Percentiles rank a stretch among this genome's conserved stretches.
phyloP scores from a whole-genome alignment of 176 grass and related monocot species.

The Carex myosuroides region DNA sequence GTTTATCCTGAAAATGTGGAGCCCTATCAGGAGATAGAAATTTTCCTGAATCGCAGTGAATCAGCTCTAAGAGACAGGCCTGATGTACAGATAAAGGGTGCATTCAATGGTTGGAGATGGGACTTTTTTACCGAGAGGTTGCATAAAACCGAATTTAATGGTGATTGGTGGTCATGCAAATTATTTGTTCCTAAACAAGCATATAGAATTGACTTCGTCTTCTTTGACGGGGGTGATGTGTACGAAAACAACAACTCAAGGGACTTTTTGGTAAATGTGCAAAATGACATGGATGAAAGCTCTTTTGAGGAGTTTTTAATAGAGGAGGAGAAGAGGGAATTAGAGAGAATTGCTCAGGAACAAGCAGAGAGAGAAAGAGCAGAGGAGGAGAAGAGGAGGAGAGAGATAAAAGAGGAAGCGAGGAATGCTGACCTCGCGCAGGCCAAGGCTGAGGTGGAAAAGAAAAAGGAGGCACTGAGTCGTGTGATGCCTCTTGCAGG shows the following conservation, averaged over 20 bases:
- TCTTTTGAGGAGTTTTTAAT: conserved; percentile 75
- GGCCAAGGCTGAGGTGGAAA: conserved; percentile 57
- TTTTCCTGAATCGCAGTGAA: conserved; percentile 61
- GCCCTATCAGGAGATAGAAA: conserved; percentile 38
- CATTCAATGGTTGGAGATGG: conserved; percentile 93
- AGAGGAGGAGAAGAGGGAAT: conserved; percentile 62
- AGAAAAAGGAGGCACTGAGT: conserved; percentile 36
- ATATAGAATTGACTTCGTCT: conserved; percentile 94
- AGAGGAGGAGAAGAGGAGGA: conserved; percentile 43
- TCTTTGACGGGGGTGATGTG: conserved; percentile 57
- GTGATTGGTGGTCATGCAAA: conserved; percentile 92
- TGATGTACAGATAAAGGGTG: conserved; percentile 69
- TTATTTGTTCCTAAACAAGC: conserved; percentile 84
- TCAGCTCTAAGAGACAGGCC: conserved; percentile 50
- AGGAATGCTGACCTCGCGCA: conserved; percentile 54
- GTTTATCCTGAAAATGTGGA: conserved; percentile 56
- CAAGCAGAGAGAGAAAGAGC: conserved; percentile 78
- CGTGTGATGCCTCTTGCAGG: conserved; percentile 38
- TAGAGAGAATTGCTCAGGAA: conserved; percentile 65
- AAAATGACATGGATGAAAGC: conserved; percentile 55
- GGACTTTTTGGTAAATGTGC: conserved; percentile 63
- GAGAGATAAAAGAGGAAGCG: conserved; percentile 56
- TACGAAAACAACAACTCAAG: conserved; percentile 80
- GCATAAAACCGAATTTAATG: conserved; percentile 57
- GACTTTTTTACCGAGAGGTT: conserved; percentile 65